These are phyloP conservation scores for Morella rubra DNA, from an alignment of 306 rosid genomes.

Conservation along the genomic window DNA sequence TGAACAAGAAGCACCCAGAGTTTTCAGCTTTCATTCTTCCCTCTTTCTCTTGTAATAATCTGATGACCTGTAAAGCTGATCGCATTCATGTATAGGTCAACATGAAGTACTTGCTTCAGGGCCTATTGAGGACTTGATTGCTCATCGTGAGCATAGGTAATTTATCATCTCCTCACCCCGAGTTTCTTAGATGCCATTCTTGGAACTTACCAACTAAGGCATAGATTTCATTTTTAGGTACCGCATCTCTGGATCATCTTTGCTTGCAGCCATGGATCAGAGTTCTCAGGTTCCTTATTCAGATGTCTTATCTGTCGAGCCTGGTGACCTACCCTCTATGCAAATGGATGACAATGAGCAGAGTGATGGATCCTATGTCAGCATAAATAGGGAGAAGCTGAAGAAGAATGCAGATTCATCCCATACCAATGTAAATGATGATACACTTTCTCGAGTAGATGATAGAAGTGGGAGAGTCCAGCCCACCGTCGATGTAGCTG, in stretches of 20 bases:
- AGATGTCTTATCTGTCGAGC: constrained; percentile 58
- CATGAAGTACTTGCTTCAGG: constrained; percentile 99
- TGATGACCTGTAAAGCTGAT: neutral
- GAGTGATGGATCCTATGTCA: constrained; percentile 58
- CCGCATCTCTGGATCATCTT: constrained; percentile 96
- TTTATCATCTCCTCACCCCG: constrained; percentile 22
- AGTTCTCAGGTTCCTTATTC: constrained; percentile 87
- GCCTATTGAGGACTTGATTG: constrained; percentile 95
- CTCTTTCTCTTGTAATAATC: neutral
- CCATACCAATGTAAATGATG: constrained; percentile 46
- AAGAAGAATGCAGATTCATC: constrained; percentile 38
- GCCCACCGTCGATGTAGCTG: constrained; percentile 90
- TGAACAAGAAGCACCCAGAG: neutral
- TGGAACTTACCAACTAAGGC: constrained; percentile 28
- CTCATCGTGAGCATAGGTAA: constrained; percentile 98
- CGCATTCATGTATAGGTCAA: constrained; percentile 53
- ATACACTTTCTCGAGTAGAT: constrained; percentile 61
- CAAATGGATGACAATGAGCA: constrained; percentile 64
- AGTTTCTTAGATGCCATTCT: constrained; percentile 19
- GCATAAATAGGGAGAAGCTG: constrained; percentile 32
- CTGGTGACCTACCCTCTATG: constrained; percentile 46
- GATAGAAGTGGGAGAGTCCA: constrained; percentile 81
- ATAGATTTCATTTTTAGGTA: constrained; percentile 55
- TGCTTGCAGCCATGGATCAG: constrained; percentile 99
- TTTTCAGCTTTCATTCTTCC: neutral